Base-by-base conservation (phyloP, 805 yeast species). In the Candida vartiovaarae region DNA sequence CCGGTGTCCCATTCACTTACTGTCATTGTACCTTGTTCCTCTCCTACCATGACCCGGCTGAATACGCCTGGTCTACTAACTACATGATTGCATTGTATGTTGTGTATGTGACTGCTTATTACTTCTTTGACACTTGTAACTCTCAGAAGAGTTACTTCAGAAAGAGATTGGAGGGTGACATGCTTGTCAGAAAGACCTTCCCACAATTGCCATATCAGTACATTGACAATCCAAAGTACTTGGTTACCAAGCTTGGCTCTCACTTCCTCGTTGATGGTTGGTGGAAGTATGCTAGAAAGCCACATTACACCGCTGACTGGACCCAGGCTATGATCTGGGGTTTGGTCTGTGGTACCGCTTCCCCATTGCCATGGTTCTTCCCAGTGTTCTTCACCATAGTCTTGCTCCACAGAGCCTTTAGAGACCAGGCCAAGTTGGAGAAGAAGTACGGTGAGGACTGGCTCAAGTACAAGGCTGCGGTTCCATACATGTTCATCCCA, bases 1-100 rank as follows among this genome's bases (percentile, higher is more conserved):
- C 97, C 30, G 99, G 99, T 57, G 99, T 93, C 35, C 99, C 99
- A 39, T 93, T 82, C 79, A 91, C 98, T 36, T 93, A 93, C 71
- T 88, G 97, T 66, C 96, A 89, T 61, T 83, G 95, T 64, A 86
- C 96, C 8, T 72, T 93, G 57, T 93, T 68, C 71, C 68, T 93
- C 57, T 81, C 80, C 53, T 80, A 80, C 68, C 96, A 87, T 65
- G 75, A 86, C 45, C 98, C 98, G 38, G 54, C 68, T 20, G 95
- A 86, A 62, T 93, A 93, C 68, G 64, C 73, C 38, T 80, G 91
- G 85, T 75, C 91, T 6, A 64, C 74, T 34, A 46, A 53, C 7
- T 87, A 83, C 72, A 79, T 79, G 64, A 57, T 68, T 20, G 60
- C 73, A 32, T 68, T 89, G 51, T 77, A 78, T 57, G 68, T 70